A percentile compares a stretch with the other conserved stretches of the same genome.
These are phyloP conservation scores for Monosporascus sp. DNA, from an alignment of 2,329 filamentous ascomycete species.

Conservation along the genomic window DNA sequence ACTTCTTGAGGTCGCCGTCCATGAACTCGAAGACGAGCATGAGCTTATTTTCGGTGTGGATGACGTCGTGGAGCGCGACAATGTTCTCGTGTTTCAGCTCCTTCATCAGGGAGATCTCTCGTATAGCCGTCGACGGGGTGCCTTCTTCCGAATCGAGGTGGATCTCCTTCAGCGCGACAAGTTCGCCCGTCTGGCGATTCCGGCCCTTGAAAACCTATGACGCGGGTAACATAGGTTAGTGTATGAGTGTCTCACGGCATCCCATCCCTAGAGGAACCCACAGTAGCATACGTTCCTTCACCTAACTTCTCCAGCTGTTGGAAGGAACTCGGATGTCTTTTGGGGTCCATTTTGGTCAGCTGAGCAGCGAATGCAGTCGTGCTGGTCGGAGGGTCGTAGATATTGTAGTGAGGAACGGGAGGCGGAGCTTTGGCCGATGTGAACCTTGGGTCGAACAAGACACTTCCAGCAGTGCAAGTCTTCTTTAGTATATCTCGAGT, in stretches of 20 bases:
- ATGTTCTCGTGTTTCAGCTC: slow-evolving; percentile 99
- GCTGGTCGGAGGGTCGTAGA: slow-evolving; percentile 9
- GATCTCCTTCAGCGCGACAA: slow-evolving; percentile 96
- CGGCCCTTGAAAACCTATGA: slow-evolving; percentile 92
- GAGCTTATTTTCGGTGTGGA: slow-evolving; percentile 98
- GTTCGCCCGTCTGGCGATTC: slow-evolving; percentile 92
- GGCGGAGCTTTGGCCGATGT: slow-evolving; percentile 28
- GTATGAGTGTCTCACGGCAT: slow-evolving; percentile 15
- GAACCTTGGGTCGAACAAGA: slow-evolving; percentile 34
- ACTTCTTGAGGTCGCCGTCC: slow-evolving; percentile 97
- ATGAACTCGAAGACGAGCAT: slow-evolving; percentile 99
- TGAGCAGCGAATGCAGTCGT: slow-evolving; percentile 2
- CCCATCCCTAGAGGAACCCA: slow-evolving; percentile 38
- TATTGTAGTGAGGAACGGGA: slow-evolving; percentile 21
- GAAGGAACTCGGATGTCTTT: slow-evolving; percentile 91
- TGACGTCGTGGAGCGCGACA: slow-evolving; percentile 94
- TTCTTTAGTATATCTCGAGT: slow-evolving; percentile 20
- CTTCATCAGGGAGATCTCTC: slow-evolving; percentile 98
- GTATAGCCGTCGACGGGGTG: slow-evolving; percentile 93
- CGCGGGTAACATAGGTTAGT: slow-evolving; percentile 3
- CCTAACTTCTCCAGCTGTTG: slow-evolving; percentile 99
- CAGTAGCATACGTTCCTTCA: slow-evolving; percentile 97
- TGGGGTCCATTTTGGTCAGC: slow-evolving; percentile 69
- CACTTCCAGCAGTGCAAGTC: slow-evolving; percentile 30
- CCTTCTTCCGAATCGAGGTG: slow-evolving; percentile 98